phyloP scores from a whole-genome alignment of 257 asterid species.

The Solanum piurae region DNA sequence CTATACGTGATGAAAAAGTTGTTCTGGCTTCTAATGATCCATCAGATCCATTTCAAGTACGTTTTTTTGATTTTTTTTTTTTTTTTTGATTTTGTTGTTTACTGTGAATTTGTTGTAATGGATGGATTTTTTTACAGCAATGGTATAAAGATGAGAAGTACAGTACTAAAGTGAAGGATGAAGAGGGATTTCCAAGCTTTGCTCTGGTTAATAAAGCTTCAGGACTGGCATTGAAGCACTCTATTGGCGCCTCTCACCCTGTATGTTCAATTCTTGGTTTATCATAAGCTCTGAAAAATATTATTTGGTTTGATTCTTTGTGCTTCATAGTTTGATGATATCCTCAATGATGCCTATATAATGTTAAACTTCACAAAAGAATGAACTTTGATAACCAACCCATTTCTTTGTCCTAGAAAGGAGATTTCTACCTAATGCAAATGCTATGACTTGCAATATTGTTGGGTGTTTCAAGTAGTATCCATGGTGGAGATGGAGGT shows the following conservation, averaged over 20 bases:
- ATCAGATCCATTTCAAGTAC: constrained; percentile 60
- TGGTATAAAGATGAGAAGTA: constrained; percentile 61
- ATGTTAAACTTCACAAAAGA: neutral
- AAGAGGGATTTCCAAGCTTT: constrained; percentile 67
- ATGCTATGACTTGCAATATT: neutral
- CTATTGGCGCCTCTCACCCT: constrained; percentile 42
- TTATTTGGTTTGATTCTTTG: neutral
- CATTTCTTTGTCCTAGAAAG: neutral
- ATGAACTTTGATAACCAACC: neutral
- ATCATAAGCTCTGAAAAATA: neutral
- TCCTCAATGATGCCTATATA: neutral
- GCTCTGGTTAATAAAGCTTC: constrained; percentile 63
- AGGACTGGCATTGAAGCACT: constrained; percentile 61
- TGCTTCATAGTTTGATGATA: neutral
- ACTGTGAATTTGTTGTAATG: neutral
- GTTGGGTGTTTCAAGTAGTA: neutral
- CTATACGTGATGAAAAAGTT: constrained; percentile 68
- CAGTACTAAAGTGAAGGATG: constrained; percentile 65
- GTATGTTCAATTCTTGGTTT: constrained; percentile 9
- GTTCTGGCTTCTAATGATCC: constrained; percentile 55
- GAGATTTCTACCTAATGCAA: neutral
- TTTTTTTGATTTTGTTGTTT: neutral
- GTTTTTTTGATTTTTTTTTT: neutral
- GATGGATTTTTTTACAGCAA: constrained; percentile 27
- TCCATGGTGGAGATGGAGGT: neutral